A percentile compares a stretch with the other conserved stretches of the same genome.
These are phyloP conservation scores for Flaveria trinervia DNA, from an alignment of 129 eudicot genomes.

Conservation along the genomic window DNA sequence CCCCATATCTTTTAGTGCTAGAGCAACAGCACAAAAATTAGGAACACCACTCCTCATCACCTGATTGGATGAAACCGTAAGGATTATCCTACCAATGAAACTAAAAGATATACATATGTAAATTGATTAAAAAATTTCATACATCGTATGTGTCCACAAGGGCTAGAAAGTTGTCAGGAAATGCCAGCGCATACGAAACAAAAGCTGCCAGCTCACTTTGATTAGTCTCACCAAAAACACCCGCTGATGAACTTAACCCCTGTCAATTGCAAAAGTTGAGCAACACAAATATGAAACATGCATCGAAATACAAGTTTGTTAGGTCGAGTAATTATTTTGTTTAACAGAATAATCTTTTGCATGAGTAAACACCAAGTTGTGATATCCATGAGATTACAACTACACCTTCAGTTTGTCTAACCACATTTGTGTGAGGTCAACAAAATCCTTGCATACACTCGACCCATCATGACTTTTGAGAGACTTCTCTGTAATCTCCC, in stretches of 20 bases:
- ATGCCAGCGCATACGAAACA: slow-evolving; percentile 90
- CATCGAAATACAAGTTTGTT: background rate
- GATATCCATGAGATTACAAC: slow-evolving; percentile 15
- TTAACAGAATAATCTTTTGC: background rate
- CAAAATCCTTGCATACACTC: slow-evolving; percentile 75
- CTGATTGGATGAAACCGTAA: slow-evolving; percentile 40
- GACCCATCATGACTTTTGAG: slow-evolving; percentile 70
- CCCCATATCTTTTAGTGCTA: slow-evolving; percentile 92
- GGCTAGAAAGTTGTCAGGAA: slow-evolving; percentile 83
- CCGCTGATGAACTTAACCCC: slow-evolving; percentile 58
- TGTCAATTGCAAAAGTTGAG: slow-evolving; percentile 26
- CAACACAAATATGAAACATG: background rate
- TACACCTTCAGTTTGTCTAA: slow-evolving; percentile 82
- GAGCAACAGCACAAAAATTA: slow-evolving; percentile 97
- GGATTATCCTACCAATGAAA: slow-evolving; percentile 15
- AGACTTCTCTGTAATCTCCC: slow-evolving; percentile 81
- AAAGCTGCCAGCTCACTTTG: slow-evolving; percentile 98
- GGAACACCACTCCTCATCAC: slow-evolving; percentile 95
- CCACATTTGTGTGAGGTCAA: slow-evolving; percentile 79
- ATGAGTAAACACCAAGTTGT: slow-evolving; percentile 6
- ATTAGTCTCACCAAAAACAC: slow-evolving; percentile 85
- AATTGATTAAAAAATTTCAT: slow-evolving; percentile 30
- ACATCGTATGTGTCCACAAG: slow-evolving; percentile 98
- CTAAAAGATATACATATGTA: background rate
- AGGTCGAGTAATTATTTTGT: background rate